Percentiles rank a stretch among this genome's conserved stretches.
These are phyloP conservation scores for Geotrichum klebahnii DNA, from an alignment of 1,139 yeast genomes.

Conservation along the genomic window DNA sequence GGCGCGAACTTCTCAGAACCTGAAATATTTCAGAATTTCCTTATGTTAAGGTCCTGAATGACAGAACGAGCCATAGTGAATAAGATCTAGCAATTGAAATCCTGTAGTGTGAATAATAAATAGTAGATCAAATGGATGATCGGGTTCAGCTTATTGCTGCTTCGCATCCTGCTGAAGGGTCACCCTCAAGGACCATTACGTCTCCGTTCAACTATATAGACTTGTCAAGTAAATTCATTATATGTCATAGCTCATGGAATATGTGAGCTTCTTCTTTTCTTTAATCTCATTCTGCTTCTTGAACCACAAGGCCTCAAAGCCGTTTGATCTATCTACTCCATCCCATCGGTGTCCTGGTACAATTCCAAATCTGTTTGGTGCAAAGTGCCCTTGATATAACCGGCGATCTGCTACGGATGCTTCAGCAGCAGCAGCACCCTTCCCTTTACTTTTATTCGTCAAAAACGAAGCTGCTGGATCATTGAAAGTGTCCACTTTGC, in stretches of 20 bases:
- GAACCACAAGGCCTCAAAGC: constrained; percentile 72
- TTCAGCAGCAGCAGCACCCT: not conserved
- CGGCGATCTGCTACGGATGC: not conserved
- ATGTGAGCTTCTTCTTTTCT: constrained; percentile 41
- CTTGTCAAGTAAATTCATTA: constrained; percentile 16
- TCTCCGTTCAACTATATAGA: not conserved
- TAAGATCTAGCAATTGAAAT: too few species aligned
- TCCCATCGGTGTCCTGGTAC: constrained; percentile 88
- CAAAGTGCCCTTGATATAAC: constrained; percentile 48
- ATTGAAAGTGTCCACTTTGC: constrained; percentile 45
- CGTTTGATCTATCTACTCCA: constrained; percentile 85
- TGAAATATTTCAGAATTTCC: not conserved
- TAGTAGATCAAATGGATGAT: too few species aligned
- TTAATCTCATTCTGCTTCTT: constrained; percentile 48
- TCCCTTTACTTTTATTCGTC: constrained; percentile 24
- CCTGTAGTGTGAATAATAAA: too few species aligned
- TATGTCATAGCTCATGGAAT: constrained; percentile 37
- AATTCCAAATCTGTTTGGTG: constrained; percentile 71
- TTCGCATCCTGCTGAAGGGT: not conserved
- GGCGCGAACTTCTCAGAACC: not conserved
- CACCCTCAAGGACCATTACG: too few species aligned
- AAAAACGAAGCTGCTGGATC: constrained; percentile 64
- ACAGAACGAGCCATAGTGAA: too few species aligned
- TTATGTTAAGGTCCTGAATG: too few species aligned
- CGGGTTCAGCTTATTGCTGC: not conserved